Conservation (phyloP, 331 rosid genomes). For the Quercus lobata region DNA sequence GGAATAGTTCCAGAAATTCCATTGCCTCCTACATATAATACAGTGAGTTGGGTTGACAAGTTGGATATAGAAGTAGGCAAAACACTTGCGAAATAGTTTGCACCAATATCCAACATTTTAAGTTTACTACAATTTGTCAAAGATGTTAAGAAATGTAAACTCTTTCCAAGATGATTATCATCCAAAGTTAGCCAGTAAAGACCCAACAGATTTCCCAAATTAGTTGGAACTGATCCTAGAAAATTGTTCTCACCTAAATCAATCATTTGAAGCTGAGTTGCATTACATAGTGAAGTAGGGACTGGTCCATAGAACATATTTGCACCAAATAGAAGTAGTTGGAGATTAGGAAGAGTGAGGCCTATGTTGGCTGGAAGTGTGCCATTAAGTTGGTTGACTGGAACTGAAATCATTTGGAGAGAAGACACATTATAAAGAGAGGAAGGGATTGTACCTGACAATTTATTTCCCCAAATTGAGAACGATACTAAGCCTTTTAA, state of each 20-base stretch:
- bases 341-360: conserved; percentile 3
- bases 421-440: conserved; percentile 12
- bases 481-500: neutral
- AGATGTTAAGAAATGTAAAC: conserved; percentile 26
- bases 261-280: conserved; percentile 13
- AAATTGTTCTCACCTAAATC: conserved; percentile 14
- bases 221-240: conserved; percentile 32
- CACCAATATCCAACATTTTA: neutral
- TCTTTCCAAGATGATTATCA: conserved; percentile 22
- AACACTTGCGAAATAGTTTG: conserved; percentile 34
- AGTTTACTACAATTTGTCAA: conserved; percentile 35
- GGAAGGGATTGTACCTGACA: neutral
- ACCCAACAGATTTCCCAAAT: neutral
- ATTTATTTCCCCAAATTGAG: neutral
- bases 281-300: conserved; percentile 29
- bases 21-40: conserved; percentile 16
- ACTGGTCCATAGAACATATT: neutral
- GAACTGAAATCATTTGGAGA: fast-evolving
- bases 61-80: conserved; percentile 34
- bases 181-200: neutral
- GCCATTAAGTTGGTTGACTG: neutral
- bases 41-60: conserved; percentile 22
- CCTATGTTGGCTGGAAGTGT: conserved; percentile 14
- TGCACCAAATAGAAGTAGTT: fast-evolving
- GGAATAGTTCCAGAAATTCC: conserved; percentile 37